Percentiles rank a stretch among this genome's conserved stretches.
Evolutionary conservation across 1,139 yeast species (phyloP).

Genomic region (Suhomyces panamericanus): DNA sequence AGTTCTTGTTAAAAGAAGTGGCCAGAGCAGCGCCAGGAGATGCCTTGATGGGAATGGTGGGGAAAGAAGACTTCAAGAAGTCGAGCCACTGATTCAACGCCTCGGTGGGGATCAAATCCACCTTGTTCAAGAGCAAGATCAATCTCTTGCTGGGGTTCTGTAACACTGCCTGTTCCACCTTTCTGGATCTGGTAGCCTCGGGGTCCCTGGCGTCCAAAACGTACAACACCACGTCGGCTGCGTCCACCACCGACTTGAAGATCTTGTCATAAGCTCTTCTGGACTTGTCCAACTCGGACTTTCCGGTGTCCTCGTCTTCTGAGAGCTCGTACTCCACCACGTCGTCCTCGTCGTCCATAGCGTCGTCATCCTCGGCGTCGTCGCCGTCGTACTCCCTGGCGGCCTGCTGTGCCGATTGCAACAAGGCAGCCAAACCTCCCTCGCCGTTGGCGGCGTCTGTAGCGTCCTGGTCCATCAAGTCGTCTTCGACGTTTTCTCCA

Average conservation of each 20-base stretch:
- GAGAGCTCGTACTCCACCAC: conserved; percentile 46
- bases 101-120: conserved; percentile 86
- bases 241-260: conserved; percentile 77
- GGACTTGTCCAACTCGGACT: conserved; percentile 62
- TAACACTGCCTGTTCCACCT: conserved; percentile 86
- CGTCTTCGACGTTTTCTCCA: conserved; percentile 39
- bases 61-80: conserved; percentile 78
- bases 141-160: conserved; percentile 78
- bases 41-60: conserved; percentile 88
- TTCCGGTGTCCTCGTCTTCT: conserved; percentile 44
- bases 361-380: conserved; percentile 38
- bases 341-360: conserved; percentile 48
- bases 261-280: conserved; percentile 92
- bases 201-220: conserved; percentile 98
- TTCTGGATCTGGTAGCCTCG: conserved; percentile 87
- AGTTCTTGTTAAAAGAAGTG: conserved; percentile 71
- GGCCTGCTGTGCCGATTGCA: conserved; percentile 85
- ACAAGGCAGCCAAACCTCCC: conserved; percentile 76
- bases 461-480: conserved; percentile 40
- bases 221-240: conserved; percentile 85
- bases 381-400: conserved; percentile 73
- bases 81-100: conserved; percentile 83
- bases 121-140: conserved; percentile 82
- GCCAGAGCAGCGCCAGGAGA: conserved; percentile 54
- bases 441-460: conserved; percentile 46